These are phyloP conservation scores for Zhuliangozyma blackwelliae DNA, from an alignment of 1,139 yeast species.

Conservation along the genomic window DNA sequence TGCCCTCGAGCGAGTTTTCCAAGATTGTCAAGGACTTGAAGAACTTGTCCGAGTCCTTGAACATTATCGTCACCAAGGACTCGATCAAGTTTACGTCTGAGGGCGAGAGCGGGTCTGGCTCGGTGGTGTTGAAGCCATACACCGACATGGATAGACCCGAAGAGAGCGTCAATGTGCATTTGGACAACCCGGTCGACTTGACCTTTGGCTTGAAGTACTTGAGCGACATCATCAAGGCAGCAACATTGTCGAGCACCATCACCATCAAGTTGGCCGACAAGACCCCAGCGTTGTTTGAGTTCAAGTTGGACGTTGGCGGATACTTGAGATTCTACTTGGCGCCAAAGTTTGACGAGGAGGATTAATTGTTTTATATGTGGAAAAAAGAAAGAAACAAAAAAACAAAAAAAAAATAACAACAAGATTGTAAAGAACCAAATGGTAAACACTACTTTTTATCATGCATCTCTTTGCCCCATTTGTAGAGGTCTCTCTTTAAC, in stretches of 20 bases:
- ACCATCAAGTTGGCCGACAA: constrained; percentile 85
- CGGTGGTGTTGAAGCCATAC: constrained; percentile 79
- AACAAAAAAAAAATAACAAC: not conserved
- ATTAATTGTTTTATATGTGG: constrained; percentile 24
- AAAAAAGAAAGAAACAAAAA: not conserved
- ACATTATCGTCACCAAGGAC: constrained; percentile 84
- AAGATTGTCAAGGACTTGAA: constrained; percentile 86
- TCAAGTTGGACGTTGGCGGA: constrained; percentile 82
- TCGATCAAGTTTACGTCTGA: constrained; percentile 86
- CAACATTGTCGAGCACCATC: constrained; percentile 70
- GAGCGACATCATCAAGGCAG: constrained; percentile 87
- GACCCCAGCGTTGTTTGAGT: constrained; percentile 93
- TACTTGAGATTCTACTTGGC: constrained; percentile 94
- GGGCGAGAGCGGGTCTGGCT: constrained; percentile 91
- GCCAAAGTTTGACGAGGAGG: constrained; percentile 93
- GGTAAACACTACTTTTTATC: constrained; percentile 45
- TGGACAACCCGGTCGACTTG: constrained; percentile 83
- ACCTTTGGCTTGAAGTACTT: constrained; percentile 91
- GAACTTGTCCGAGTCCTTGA: constrained; percentile 81
- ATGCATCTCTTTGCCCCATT: constrained; percentile 85
- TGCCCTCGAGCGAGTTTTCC: constrained; percentile 87
- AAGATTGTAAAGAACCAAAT: not conserved
- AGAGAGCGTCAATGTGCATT: constrained; percentile 66
- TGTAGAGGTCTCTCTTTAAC: constrained; percentile 59
- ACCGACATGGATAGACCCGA: constrained; percentile 79